phyloP scores from a whole-genome alignment of 23 red algal genomes.

The Gracilaria domingensis region DNA sequence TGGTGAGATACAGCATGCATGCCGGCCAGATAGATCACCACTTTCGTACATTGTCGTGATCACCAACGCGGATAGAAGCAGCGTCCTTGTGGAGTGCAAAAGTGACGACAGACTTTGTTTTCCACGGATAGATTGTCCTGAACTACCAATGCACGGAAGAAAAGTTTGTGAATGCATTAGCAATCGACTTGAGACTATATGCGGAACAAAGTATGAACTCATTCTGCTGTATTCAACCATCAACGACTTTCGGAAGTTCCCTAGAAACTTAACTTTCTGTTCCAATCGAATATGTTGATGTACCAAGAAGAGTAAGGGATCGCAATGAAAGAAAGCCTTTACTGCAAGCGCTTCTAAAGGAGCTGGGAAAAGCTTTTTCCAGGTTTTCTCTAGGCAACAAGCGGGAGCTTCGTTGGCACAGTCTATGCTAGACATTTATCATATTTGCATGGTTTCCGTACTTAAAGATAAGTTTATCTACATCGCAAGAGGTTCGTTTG shows the following conservation, averaged over 20 bases:
- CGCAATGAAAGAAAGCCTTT: no score
- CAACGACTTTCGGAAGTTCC: not conserved
- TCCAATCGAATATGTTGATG: no score
- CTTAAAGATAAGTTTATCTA: no score
- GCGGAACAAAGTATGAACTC: not conserved
- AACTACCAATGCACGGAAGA: not conserved
- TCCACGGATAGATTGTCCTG: not conserved
- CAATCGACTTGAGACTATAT: not conserved
- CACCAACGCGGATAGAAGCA: not conserved
- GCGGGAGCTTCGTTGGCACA: no score
- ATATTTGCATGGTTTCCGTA: no score
- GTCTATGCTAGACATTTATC: no score
- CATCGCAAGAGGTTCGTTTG: no score
- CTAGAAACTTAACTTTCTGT: no score
- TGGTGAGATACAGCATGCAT: not conserved
- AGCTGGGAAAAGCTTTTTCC: no score
- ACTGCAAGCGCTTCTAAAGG: no score
- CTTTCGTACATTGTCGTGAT: not conserved
- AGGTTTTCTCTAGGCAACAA: no score
- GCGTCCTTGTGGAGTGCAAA: not conserved
- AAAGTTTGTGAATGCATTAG: not conserved
- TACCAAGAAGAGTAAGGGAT: no score
- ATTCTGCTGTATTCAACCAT: not conserved
- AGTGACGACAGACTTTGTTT: not conserved
- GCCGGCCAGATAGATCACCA: not conserved